A percentile compares a stretch with the other conserved stretches of the same genome.
Evolutionary conservation across 495 filamentous ascomycete genomes (phyloP).

Genomic region (Penicillium manginii): DNA sequence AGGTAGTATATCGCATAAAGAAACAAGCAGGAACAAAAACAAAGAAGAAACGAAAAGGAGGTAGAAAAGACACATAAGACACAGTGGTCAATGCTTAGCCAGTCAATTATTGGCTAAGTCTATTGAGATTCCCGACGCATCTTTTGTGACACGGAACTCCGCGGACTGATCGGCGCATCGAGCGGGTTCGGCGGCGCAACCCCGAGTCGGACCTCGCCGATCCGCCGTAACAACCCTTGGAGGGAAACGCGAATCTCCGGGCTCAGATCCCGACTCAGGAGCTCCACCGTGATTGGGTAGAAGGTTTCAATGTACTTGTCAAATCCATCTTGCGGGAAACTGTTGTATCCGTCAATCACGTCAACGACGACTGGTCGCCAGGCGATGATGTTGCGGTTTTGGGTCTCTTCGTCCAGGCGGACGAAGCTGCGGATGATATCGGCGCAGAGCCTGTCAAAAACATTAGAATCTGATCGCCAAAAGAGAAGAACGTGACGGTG

Average conservation of each 20-base stretch:
- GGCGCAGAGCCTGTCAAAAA: slow-evolving; percentile 66
- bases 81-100: slow-evolving; percentile 5
- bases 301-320: slow-evolving; percentile 77
- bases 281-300: slow-evolving; percentile 81
- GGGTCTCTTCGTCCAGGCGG: slow-evolving; percentile 86
- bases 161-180: slow-evolving; percentile 50
- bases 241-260: slow-evolving; percentile 76
- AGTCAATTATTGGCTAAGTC: not conserved
- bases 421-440: slow-evolving; percentile 88
- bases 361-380: slow-evolving; percentile 98
- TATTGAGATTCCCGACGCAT: slow-evolving; percentile 36
- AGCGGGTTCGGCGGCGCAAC: slow-evolving; percentile 47
- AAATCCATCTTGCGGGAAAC: slow-evolving; percentile 84
- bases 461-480: slow-evolving; percentile 13
- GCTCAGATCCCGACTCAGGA: slow-evolving; percentile 81
- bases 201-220: slow-evolving; percentile 82
- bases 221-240: slow-evolving; percentile 72
- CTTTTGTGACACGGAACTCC: slow-evolving; percentile 45
- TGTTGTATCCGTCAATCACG: slow-evolving; percentile 92
- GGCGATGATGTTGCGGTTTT: slow-evolving; percentile 92
- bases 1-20: slow-evolving; percentile 39
- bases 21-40: slow-evolving; percentile 10
- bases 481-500: not conserved
- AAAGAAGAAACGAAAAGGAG: not conserved
- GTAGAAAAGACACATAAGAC: slow-evolving; percentile 7